Evolutionary conservation across 2,329 filamentous ascomycete species (phyloP), one percentile per base, ranked within the genome.

Genomic region (Paraphoma chrysanthemicola): DNA sequence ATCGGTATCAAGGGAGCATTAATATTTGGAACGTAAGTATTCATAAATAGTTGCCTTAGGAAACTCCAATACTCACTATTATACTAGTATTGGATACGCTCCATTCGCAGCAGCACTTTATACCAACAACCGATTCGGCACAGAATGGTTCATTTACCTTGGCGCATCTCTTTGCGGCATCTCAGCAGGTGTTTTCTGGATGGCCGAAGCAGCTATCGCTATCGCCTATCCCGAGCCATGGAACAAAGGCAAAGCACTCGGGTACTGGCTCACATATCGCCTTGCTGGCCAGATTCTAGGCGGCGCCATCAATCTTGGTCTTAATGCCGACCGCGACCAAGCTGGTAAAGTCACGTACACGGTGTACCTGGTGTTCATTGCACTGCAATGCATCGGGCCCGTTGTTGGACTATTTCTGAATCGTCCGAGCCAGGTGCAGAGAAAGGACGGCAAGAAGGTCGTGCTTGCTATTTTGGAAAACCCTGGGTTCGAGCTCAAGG

Each of bases 111-210:
- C 89, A 0, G 89, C 88, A 29, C 77, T 92, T 0, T 92, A 92
- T 71, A 65, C 60, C 3, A 90, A 92, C 74, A 92, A 91, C 68
- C 82, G 89, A 0, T 92, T 83, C 65, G 88, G 87, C 1, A 86
- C 78, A 0, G 84, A 88, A 61, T 92, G 90, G 90, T 82, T 91
- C 9, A 83, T 88, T 0, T 80, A 91, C 0, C 74, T 92, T 8
- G 90, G 89, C 0, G 88, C 88, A 0, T 88, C 88, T 0, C 78
- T 89, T 0, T 92, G 89, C 60, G 89, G 89, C 16, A 81, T 91
- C 31, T 88, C 86, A 0, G 89, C 90, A 0, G 90, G 90, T 0
- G 80, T 92, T 0, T 92, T 92, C 74, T 92, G 90, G 90, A 88
- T 88, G 81, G 86, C 89, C 0, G 90, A 92, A 74, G 88, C 88